Evolutionary conservation across 2,329 filamentous ascomycete genomes (phyloP), one percentile per base, ranked within the genome.

Genomic region (Metarhizium sp.): DNA sequence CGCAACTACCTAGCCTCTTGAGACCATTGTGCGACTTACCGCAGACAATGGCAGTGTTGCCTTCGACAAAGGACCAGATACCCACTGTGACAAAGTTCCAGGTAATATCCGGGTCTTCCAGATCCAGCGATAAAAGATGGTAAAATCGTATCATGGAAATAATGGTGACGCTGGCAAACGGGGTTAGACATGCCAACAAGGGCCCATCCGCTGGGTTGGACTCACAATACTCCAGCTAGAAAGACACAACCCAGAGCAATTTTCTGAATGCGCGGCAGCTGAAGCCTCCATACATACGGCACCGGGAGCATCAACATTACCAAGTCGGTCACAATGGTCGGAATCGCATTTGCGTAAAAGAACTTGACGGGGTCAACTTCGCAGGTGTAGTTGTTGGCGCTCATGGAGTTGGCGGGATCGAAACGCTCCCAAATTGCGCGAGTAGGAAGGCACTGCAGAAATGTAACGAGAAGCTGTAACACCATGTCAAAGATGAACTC

Each of bases 331-430:
- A 69, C 56, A 47, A 78, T 73, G 56, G 74, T 77, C 59, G 74
- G 71, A 2, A 69, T 67, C 2, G 71, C 75, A 59, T 78, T 78
- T 50, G 73, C 70, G 56, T 75, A 73, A 75, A 75, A 79, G 58
- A 75, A 73, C 2, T 64, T 66, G 7, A 69, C 69, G 36, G 72
- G 67, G 56, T 73, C 67, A 59, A 78, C 73, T 64, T 75, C 18
- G n/a, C 50, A 52, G 1, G 6, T 18, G 18, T 42, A 43, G 6
- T 45, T 18, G n/a, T 30, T n/a, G 6, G 40, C 8, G 14, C 40
- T 45, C 20, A 18, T 29, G 0, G 36, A 20, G 18, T 3, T 45
- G n/a, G 29, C 38, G 1, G 61, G 54, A 6, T 62, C 49, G 49
- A 57, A 63, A 14, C 59, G 59, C 2, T 55, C 42, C 62, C 61